Percentiles rank a stretch among this genome's conserved stretches.
Evolutionary conservation across 352 stramenopile species (phyloP).

Genomic region (Pythium monospermum): DNA sequence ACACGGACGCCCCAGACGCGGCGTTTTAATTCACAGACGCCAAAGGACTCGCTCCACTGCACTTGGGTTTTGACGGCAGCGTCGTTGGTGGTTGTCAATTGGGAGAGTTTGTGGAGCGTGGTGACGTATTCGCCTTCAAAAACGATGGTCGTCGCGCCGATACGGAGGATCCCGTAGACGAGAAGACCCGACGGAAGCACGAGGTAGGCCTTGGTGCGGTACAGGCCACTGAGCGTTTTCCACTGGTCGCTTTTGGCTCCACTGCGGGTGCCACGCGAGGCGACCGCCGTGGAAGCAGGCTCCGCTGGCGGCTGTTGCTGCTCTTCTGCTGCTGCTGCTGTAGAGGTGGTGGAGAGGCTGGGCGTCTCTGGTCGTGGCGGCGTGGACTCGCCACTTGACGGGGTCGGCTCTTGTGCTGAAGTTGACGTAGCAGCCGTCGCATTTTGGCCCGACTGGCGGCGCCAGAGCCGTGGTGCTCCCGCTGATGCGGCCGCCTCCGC

Average conservation of each 20-base stretch:
- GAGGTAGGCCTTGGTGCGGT: constrained; percentile 77
- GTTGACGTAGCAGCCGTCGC: too few relatives aligned
- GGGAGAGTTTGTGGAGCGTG: constrained; percentile 54
- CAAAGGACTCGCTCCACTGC: constrained; percentile 47
- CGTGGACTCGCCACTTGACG: background rate
- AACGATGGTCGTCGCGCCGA: constrained; percentile 65
- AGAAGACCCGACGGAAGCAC: constrained; percentile 66
- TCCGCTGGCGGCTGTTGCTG: background rate
- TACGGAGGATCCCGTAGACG: constrained; percentile 67
- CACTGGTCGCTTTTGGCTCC: constrained; percentile 57
- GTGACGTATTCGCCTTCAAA: constrained; percentile 79
- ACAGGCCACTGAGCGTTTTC: constrained; percentile 52
- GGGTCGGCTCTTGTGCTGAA: constrained; percentile 1
- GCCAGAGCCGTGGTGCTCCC: constrained; percentile 13
- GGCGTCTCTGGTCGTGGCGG: constrained; percentile 7
- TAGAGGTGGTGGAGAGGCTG: background rate
- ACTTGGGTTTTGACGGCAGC: constrained; percentile 28
- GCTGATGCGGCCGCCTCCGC: constrained; percentile 15
- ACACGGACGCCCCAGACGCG: constrained; percentile 76
- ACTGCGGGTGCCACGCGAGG: constrained; percentile 26
- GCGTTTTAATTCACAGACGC: constrained; percentile 64
- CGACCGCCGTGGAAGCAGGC: background rate
- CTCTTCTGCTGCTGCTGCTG: constrained; percentile 14
- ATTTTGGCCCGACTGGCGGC: constrained; percentile 11
- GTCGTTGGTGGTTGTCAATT: constrained; percentile 43